Percentiles rank a stretch among this genome's conserved stretches.
phyloP scores from a whole-genome alignment of 192 early-diverging fungal species.

The Helicostylum pulchrum region DNA sequence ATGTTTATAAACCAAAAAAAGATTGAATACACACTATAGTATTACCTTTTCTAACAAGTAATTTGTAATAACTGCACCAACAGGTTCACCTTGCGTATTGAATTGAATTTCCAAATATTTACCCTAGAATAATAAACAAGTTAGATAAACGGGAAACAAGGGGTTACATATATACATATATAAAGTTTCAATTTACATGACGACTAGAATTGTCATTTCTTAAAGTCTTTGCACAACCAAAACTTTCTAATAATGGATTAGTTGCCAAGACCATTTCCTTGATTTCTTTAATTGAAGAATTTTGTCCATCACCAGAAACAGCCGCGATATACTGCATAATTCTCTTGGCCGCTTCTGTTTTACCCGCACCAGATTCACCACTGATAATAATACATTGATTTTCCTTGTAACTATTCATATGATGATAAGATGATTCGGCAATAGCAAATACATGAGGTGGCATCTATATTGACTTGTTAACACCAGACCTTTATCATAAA shows the following conservation, averaged over 20 bases:
- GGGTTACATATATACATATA: not conserved
- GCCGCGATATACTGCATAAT: constrained; percentile 99
- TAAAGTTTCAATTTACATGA: constrained; percentile 59
- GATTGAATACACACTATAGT: not conserved
- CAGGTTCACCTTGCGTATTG: constrained; percentile 85
- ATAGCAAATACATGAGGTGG: constrained; percentile 98
- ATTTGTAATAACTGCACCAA: constrained; percentile 97
- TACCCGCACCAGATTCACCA: constrained; percentile 93
- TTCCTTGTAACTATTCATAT: constrained; percentile 97
- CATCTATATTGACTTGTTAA: constrained; percentile 41
- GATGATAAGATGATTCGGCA: constrained; percentile 86
- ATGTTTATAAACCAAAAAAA: not conserved
- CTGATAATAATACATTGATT: constrained; percentile 99
- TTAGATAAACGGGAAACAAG: not conserved
- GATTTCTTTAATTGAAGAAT: constrained; percentile 84
- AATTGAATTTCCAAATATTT: constrained; percentile 99
- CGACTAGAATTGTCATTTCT: constrained; percentile 98
- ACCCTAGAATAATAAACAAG: constrained; percentile 54
- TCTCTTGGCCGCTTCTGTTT: constrained; percentile 87
- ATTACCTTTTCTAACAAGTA: constrained; percentile 92
- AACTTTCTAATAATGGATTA: constrained; percentile 96
- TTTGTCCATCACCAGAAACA: constrained; percentile 74
- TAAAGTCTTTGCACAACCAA: constrained; percentile 98
- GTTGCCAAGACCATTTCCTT: constrained; percentile 99
- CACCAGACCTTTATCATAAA: not conserved